Percentiles rank a stretch among this genome's conserved stretches.
Evolutionary conservation across 768 basidiomycete genomes (phyloP).

Genomic region (Xanthoconium purpureum): DNA sequence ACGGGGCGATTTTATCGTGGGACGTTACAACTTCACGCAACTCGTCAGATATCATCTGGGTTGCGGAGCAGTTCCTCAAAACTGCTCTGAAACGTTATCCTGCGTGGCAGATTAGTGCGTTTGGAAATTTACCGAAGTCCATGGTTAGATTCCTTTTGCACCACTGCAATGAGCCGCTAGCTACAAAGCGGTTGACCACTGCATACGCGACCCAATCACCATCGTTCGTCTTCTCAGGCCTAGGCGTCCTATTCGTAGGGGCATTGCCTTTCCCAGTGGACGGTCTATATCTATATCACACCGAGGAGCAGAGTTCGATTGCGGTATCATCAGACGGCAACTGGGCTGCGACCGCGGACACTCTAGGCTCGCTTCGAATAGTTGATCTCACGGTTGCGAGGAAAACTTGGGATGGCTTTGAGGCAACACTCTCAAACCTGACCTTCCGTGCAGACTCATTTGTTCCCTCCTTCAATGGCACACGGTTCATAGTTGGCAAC

Average conservation of each 20-base stretch:
- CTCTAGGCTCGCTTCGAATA: constrained; percentile 7
- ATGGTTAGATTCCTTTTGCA: neutral
- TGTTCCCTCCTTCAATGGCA: constrained; percentile 5
- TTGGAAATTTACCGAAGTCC: constrained; percentile 5
- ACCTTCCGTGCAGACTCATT: neutral
- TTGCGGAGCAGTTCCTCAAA: neutral
- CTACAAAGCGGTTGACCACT: neutral
- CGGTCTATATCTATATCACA: neutral
- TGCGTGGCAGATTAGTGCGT: neutral
- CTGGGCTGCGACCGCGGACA: constrained; percentile 10
- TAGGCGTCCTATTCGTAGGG: neutral
- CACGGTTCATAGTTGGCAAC: constrained; percentile 7
- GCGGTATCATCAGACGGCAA: constrained; percentile 23
- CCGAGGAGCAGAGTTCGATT: neutral
- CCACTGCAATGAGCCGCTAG: too few species aligned
- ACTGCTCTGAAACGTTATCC: neutral
- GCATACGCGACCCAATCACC: constrained; percentile 6
- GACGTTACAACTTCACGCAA: neutral
- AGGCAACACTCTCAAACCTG: neutral
- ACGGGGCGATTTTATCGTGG: constrained; percentile 11
- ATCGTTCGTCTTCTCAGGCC: constrained; percentile 1
- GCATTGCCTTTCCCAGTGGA: neutral
- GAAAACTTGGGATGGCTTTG: constrained; percentile 1
- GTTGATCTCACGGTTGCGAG: neutral
- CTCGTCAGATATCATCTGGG: constrained; percentile 3